phyloP scores from a whole-genome alignment of 495 filamentous ascomycete species.

The Neurospora sp. region DNA sequence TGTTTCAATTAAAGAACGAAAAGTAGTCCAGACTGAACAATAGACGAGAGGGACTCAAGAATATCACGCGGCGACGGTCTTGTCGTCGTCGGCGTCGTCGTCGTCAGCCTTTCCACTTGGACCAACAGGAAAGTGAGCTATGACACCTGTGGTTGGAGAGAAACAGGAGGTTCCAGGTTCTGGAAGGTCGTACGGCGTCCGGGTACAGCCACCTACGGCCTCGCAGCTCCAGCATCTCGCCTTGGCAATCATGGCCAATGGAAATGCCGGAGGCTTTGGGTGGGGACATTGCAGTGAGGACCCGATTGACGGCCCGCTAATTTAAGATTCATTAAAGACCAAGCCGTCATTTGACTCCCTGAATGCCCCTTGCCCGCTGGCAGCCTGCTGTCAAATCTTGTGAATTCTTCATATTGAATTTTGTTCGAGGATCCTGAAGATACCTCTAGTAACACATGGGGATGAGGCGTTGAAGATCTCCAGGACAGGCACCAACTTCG shows the following conservation, averaged over 20 bases:
- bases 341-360: neutral
- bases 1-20: neutral
- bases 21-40: neutral
- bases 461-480: neutral
- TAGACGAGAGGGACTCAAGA: neutral
- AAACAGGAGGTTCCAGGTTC: neutral
- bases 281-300: neutral
- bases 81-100: constrained; percentile 4
- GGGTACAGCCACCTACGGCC: neutral
- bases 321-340: neutral
- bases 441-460: neutral
- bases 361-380: neutral
- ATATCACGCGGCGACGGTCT: neutral
- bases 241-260: neutral
- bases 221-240: neutral
- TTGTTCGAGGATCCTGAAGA: neutral
- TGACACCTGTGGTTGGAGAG: neutral
- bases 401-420: neutral
- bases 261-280: neutral
- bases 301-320: neutral
- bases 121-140: constrained; percentile 1
- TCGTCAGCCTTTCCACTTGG: constrained; percentile 15
- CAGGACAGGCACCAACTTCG: neutral
- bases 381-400: neutral
- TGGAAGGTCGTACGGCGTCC: neutral